Evolutionary conservation across 2,329 filamentous ascomycete genomes (phyloP), one percentile per base, ranked within the genome.

Genomic region (Chaetomiaceae sp.): DNA sequence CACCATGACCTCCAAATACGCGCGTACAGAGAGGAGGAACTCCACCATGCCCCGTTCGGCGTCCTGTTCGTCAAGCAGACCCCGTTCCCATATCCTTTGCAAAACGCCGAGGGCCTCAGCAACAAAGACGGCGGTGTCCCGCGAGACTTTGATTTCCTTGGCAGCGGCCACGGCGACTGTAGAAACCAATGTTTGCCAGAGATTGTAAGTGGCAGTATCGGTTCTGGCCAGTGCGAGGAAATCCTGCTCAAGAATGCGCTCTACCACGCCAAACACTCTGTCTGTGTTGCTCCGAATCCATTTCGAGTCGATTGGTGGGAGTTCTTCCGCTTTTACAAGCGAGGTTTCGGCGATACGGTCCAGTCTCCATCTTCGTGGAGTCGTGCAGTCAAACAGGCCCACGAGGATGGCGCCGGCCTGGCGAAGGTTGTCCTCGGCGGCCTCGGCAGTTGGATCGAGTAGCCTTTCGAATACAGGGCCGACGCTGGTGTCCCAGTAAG

Each of bases 81-180:
- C 41, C 70, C 69, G 7, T 16, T 73, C 73, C 89, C 90, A 95
- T 2, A 91, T 67, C 21, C 77, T 80, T 43, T 82, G 78, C 6
- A 96, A 70, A 19, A 90, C 68, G 37, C 82, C 82, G 44, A 92
- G 76, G 19, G 90, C 75, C 37, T 81, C 76, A 19, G 87, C 85
- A 55, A 96, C 77, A 52, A 91, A 92, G 54, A 83, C 79, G 62
- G 88, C 87, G 1, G 90, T 88, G 55, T 97, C 92, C 12, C 79
- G 79, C 0, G 89, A 90, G 6, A 91, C 84, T 61, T 92, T 95
- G 60, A 99, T 86, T 67, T 99, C 93, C 68, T 96, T 95, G 37
- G 77, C 78, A 20, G 85, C 85, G 34, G 87, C 86, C 43, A 79
- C 77, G 2, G 82, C 78, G 21, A 90, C 72, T 1, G 84, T 79